phyloP scores from a whole-genome alignment of 768 basidiomycete species.

The Sistotremastrum suecicum region DNA sequence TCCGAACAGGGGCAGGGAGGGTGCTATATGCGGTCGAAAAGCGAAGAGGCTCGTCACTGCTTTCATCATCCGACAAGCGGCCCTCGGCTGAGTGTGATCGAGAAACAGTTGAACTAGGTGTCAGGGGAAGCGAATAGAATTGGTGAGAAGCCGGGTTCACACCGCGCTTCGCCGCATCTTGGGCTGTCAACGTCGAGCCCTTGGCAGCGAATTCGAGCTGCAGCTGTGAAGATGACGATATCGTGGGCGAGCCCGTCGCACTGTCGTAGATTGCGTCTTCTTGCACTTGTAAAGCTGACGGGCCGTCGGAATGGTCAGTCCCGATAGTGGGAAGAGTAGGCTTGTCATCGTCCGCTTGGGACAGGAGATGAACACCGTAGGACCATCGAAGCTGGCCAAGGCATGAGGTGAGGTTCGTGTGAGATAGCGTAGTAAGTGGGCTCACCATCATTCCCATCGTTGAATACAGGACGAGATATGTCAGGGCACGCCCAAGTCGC shows the following conservation, averaged over 20 bases:
- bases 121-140: constrained; percentile 57
- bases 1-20: background rate
- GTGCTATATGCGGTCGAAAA: constrained; percentile 2
- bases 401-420: background rate
- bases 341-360: constrained; percentile 47
- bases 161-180: no score
- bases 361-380: constrained; percentile 73
- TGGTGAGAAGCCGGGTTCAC: constrained; percentile 17
- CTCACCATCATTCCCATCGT: constrained; percentile 91
- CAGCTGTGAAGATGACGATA: background rate
- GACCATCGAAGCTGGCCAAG: constrained; percentile 71
- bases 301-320: no score
- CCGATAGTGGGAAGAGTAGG: constrained; percentile 5
- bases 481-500: constrained; percentile 85
- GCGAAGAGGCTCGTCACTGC: constrained; percentile 8
- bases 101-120: constrained; percentile 15
- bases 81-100: constrained; percentile 6
- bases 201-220: background rate
- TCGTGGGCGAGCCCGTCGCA: background rate
- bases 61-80: constrained; percentile 12
- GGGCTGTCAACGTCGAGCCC: no score
- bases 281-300: background rate
- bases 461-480: constrained; percentile 84
- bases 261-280: background rate
- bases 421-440: constrained; percentile 7